Evolutionary conservation across 495 filamentous ascomycete genomes (phyloP), one percentile per base, ranked within the genome.

Genomic region (Lasiosphaeris hirsuta): DNA sequence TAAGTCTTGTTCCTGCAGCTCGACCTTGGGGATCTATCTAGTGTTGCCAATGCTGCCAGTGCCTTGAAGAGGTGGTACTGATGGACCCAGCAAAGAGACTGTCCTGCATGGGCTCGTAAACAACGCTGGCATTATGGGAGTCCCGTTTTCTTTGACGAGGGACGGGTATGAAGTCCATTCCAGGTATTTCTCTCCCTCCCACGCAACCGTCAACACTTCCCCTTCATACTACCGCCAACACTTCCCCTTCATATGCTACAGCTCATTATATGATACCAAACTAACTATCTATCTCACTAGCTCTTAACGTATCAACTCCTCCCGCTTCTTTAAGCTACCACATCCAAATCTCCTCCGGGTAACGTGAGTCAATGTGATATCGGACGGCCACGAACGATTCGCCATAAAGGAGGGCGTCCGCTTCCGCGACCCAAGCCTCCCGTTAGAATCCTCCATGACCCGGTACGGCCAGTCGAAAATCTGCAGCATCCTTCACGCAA

Each of bases 111-210:
- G 65, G 3, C 57, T 70, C 15, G 37, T 70, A 43, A 69, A 69
- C 51, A 70, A 70, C 62, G 68, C 68, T 23, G 68, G 68, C 37
- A 67, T 83, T 17, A 58, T 62, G 54, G 60, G 43, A 10, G 45
- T 44, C 6, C 60, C 60, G 15, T 62, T 58, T 10, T 60, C 63
- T 43, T 63, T 73, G 10, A 81, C 74, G 5, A 60, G 52, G 18
- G 78, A 83, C 52, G 76, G 75, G n/a, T 72, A 75, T 62, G 79
- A 83, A 61, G 66, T 67, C 0, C 76, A 83, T 30, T 30, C 23
- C 23, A 30, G 23, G 23, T 30, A 5, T 30, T 30, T 5, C 23
- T 5, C 23, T 30, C 5, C 5, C 23, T 2, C 2, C 23, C 23
- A 30, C 23, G 23, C 5, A 30, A 30, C 23, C 23, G 5, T 2